These are phyloP conservation scores for Agrostemma githago DNA, from an alignment of 148 eudicot genomes.

Conservation along the genomic window DNA sequence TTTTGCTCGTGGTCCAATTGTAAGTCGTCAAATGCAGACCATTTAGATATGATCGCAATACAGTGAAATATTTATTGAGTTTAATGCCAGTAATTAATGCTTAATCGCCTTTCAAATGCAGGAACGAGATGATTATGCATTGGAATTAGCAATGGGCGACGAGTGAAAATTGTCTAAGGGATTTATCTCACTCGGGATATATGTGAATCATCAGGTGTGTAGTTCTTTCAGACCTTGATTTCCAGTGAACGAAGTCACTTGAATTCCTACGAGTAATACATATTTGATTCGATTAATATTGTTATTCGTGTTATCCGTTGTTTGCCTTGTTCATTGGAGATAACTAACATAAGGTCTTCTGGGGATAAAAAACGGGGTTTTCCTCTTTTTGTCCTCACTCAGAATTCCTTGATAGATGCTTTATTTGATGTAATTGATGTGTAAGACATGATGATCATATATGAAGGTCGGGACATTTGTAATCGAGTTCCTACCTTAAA, in stretches of 20 bases:
- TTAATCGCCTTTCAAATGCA: constrained; percentile 28
- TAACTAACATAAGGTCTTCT: not conserved
- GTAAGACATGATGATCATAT: not conserved
- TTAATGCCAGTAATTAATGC: not conserved
- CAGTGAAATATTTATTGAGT: not conserved
- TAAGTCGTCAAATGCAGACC: constrained; percentile 39
- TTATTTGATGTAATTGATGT: constrained; percentile 9
- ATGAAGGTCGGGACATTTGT: not conserved
- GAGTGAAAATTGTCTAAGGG: constrained; percentile 38
- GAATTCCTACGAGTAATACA: not conserved
- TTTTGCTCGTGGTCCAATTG: constrained; percentile 94
- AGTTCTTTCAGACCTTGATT: constrained; percentile 8
- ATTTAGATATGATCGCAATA: not conserved
- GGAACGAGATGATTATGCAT: constrained; percentile 92
- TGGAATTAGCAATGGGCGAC: constrained; percentile 91
- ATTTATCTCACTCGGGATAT: not conserved
- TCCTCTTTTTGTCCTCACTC: not conserved
- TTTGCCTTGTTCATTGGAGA: constrained; percentile 8
- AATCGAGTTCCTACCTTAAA: not conserved
- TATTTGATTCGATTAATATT: not conserved
- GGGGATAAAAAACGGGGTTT: not conserved
- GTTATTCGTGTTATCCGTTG: not conserved
- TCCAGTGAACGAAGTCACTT: constrained; percentile 7
- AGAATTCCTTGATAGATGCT: not conserved
- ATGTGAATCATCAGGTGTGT: constrained; percentile 11